Evolutionary conservation across 192 early-diverging fungal genomes (phyloP).

Genomic region (Phlyctochytrium bullatum): DNA sequence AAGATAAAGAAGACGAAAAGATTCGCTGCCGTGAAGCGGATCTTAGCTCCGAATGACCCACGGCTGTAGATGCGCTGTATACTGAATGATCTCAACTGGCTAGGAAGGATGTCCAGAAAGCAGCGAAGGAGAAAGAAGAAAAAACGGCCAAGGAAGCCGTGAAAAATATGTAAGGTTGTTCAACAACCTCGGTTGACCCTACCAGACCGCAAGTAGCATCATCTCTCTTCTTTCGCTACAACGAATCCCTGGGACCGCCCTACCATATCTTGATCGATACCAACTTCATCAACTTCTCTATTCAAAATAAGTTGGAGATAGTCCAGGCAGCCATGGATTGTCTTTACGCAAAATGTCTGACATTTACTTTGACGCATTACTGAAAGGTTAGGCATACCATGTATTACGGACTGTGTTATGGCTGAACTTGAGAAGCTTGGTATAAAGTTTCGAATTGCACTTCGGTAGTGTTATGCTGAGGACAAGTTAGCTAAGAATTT

Average conservation of each 20-base stretch:
- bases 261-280: conserved; percentile 97
- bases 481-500: not conserved
- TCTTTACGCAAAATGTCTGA: conserved; percentile 86
- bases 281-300: conserved; percentile 99
- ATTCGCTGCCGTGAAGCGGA: conserved; percentile 92
- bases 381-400: conserved; percentile 70
- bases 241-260: conserved; percentile 90
- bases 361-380: not conserved
- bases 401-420: conserved; percentile 98
- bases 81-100: not conserved
- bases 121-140: conserved; percentile 46
- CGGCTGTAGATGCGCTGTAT: conserved; percentile 66
- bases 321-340: conserved; percentile 99
- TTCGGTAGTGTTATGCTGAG: conserved; percentile 49
- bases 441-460: conserved; percentile 90
- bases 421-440: conserved; percentile 99
- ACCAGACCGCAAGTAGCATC: conserved; percentile 81
- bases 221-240: conserved; percentile 97
- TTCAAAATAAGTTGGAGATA: conserved; percentile 97
- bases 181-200: not conserved
- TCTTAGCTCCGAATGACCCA: conserved; percentile 86
- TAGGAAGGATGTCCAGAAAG: not conserved
- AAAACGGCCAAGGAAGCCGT: conserved; percentile 68
- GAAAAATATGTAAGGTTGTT: conserved; percentile 66
- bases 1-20: conserved; percentile 92